Percentiles rank a stretch among this genome's conserved stretches.
These are phyloP conservation scores for Vicia faba DNA, from an alignment of 306 rosid species.

Conservation along the genomic window DNA sequence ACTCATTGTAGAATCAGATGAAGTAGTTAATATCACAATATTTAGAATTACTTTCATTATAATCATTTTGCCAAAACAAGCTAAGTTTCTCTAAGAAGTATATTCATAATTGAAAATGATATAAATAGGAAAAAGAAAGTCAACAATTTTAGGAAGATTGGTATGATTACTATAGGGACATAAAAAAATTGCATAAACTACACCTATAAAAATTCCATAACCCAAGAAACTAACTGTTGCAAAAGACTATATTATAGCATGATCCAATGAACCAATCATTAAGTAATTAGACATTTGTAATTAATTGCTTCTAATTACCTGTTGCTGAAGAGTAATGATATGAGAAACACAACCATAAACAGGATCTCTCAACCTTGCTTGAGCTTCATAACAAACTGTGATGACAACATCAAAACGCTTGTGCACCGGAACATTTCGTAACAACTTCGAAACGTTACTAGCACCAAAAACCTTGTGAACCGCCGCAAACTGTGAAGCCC, in stretches of 20 bases:
- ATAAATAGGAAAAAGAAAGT: no score
- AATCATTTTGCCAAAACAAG: no score
- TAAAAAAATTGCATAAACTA: background rate
- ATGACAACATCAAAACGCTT: conserved; percentile 85
- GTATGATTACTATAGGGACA: conserved; percentile 40
- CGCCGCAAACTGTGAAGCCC: conserved; percentile 83
- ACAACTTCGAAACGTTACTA: conserved; percentile 88
- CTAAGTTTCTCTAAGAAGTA: no score
- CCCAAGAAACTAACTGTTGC: conserved; percentile 51
- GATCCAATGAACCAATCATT: background rate
- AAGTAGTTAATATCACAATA: no score
- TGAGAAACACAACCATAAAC: conserved; percentile 94
- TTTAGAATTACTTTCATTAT: no score
- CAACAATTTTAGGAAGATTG: no score
- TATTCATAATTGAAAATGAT: no score
- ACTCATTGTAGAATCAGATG: no score
- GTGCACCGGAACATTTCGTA: conserved; percentile 69
- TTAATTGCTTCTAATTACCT: conserved; percentile 73
- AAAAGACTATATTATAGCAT: no score
- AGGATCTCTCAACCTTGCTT: conserved; percentile 86
- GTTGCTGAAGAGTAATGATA: conserved; percentile 89
- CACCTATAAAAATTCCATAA: background rate
- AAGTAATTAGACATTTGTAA: no score
- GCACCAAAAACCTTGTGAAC: conserved; percentile 97
- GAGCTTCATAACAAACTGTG: conserved; percentile 88